A percentile compares a stretch with the other conserved stretches of the same genome.
Conservation (phyloP, 2,329 filamentous ascomycete species). For the Claviceps fusiformis region DNA sequence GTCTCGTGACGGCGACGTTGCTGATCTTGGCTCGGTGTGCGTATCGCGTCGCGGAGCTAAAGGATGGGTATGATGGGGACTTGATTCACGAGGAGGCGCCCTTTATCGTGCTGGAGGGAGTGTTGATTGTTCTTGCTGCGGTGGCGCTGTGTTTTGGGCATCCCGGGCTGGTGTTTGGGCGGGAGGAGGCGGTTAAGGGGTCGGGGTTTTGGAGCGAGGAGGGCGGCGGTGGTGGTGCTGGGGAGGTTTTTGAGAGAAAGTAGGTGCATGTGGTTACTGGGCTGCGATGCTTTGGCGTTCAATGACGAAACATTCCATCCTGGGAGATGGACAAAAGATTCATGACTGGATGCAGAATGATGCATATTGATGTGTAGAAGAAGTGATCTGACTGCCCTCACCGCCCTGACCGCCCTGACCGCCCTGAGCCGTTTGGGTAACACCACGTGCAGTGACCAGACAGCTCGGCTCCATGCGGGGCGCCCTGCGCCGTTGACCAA, state of each 20-base stretch:
- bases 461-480: no score
- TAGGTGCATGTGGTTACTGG: neutral
- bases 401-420: no score
- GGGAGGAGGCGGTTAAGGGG: constrained; percentile 5
- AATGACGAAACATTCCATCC: no score
- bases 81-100: constrained; percentile 38
- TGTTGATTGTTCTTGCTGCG: constrained; percentile 23
- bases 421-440: no score
- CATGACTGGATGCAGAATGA: no score
- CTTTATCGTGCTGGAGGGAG: constrained; percentile 41
- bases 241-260: neutral
- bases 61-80: constrained; percentile 44
- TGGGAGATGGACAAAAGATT: no score
- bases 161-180: constrained; percentile 26
- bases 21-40: constrained; percentile 49
- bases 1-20: constrained; percentile 38
- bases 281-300: neutral
- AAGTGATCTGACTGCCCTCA: no score
- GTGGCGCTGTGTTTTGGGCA: constrained; percentile 25
- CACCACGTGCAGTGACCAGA: no score
- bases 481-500: no score
- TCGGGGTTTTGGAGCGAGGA: constrained; percentile 14
- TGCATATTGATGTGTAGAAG: no score
- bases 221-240: constrained; percentile 2
- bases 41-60: constrained; percentile 53